phyloP scores from a whole-genome alignment of 371 early-diverging fungal species.

The Rhizopus sp. region DNA sequence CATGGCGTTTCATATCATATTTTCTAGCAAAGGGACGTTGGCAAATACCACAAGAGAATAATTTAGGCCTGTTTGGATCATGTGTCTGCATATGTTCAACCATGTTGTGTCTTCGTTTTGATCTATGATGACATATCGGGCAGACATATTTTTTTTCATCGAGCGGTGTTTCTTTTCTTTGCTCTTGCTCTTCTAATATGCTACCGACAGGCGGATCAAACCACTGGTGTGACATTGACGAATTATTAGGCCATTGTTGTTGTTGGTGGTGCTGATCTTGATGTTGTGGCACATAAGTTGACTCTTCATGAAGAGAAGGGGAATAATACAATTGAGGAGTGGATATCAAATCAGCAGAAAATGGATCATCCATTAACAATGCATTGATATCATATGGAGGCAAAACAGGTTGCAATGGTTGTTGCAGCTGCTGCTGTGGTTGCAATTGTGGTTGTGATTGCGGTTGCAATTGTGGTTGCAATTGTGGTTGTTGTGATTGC shows the following conservation, averaged over 20 bases:
- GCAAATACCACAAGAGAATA: conserved; percentile 26
- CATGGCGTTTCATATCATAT: conserved; percentile 40
- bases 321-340: conserved; percentile 2
- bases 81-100: conserved; percentile 38
- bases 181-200: not conserved
- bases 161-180: conserved; percentile 7
- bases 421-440: not conserved
- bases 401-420: not conserved
- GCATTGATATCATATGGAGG: not conserved
- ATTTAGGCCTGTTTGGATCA: conserved; percentile 30
- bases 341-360: not conserved
- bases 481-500: not conserved
- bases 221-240: not conserved
- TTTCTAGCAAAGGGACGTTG: conserved; percentile 33
- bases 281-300: not conserved
- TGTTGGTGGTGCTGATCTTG: not conserved
- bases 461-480: not conserved
- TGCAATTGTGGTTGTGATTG: not conserved
- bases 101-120: conserved; percentile 36
- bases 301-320: not conserved
- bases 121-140: conserved; percentile 33
- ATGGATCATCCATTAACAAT: not conserved
- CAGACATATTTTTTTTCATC: conserved; percentile 30
- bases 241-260: conserved; percentile 3
- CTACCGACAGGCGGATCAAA: not conserved